These are phyloP conservation scores for Silene coronaria DNA, from an alignment of 179 eudicot species.

Conservation along the genomic window DNA sequence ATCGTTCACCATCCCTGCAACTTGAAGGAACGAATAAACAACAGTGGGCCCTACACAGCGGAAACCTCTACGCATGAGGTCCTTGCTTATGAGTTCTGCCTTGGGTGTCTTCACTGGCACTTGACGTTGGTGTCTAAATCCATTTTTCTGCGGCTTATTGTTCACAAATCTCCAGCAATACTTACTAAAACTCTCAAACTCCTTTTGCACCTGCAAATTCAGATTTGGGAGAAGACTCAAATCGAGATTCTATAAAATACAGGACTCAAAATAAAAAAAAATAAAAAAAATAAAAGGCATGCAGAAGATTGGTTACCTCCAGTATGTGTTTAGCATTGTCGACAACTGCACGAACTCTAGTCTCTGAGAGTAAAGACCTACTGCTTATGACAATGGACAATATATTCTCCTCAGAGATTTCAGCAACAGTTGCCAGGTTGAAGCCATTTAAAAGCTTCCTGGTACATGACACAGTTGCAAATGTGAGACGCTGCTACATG, in stretches of 20 bases:
- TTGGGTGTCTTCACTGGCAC: conserved; percentile 63
- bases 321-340: conserved; percentile 52
- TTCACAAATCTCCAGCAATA: conserved; percentile 62
- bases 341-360: conserved; percentile 53
- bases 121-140: conserved; percentile 51
- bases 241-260: too few relatives aligned
- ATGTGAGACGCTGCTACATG: too few relatives aligned
- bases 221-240: neutral
- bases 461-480: neutral
- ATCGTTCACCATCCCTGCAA: conserved; percentile 56
- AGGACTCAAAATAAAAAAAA: too few relatives aligned
- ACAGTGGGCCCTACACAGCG: conserved; percentile 66
- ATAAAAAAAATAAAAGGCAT: too few relatives aligned
- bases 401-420: conserved; percentile 42
- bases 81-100: conserved; percentile 61
- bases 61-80: conserved; percentile 59
- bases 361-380: conserved; percentile 48
- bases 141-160: conserved; percentile 43
- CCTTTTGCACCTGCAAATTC: conserved; percentile 48
- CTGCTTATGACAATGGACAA: conserved; percentile 27
- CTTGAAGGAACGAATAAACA: conserved; percentile 75
- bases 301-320: conserved; percentile 41
- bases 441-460: conserved; percentile 54
- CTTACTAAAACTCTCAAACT: conserved; percentile 59
- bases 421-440: conserved; percentile 45